A percentile compares a stretch with the other conserved stretches of the same genome.
These are phyloP conservation scores for Pseudocohnilembus persalinus DNA, from an alignment of 169 alveolate genomes.

Conservation along the genomic window DNA sequence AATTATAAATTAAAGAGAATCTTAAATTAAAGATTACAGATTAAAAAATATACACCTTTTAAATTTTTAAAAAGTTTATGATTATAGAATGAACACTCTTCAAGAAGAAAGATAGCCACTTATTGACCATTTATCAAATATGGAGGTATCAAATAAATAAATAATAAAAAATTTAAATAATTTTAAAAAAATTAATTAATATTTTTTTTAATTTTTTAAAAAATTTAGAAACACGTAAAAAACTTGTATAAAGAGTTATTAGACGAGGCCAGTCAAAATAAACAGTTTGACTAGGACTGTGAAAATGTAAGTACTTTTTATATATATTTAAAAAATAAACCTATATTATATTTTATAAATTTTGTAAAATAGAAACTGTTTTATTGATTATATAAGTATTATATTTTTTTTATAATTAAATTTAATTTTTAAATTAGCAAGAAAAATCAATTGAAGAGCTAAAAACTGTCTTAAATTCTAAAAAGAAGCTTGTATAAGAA, in stretches of 20 bases:
- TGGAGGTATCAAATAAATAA: conserved; percentile 19
- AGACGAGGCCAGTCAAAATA: conserved; percentile 41
- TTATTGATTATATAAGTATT: no score
- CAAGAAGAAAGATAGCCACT: conserved; percentile 45
- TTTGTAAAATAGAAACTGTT: no score
- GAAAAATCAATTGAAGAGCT: background rate
- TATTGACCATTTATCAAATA: conserved; percentile 39
- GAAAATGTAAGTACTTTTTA: conserved; percentile 4
- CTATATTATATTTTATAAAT: no score
- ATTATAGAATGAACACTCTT: conserved; percentile 36
- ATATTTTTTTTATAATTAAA: no score
- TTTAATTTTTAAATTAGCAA: no score
- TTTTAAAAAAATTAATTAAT: no score
- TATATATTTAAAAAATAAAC: background rate
- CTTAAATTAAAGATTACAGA: conserved; percentile 41
- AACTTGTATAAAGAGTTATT: conserved; percentile 40
- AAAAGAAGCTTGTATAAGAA: background rate
- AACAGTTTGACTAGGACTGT: conserved; percentile 24
- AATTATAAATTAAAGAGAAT: conserved; percentile 35
- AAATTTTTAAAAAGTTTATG: conserved; percentile 43
- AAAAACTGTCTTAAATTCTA: background rate
- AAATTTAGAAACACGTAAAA: conserved; percentile 24
- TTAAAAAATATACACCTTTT: conserved; percentile 34
- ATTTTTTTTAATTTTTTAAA: no score
- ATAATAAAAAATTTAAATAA: no score